phyloP scores from a whole-genome alignment of 2,329 filamentous ascomycete species.

The Neofusicoccum sp. region DNA sequence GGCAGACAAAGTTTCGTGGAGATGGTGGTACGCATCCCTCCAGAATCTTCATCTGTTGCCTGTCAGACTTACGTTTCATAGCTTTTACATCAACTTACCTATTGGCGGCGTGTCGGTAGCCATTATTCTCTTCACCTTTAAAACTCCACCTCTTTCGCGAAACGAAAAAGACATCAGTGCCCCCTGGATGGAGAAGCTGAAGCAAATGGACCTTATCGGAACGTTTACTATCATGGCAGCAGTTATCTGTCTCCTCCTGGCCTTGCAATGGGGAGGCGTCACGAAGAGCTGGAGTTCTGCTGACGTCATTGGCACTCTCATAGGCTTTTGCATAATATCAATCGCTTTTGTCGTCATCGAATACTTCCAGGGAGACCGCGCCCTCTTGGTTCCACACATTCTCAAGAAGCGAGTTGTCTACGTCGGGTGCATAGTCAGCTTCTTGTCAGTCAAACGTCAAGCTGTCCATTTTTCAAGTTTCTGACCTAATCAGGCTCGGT shows the following conservation, averaged over 20 bases:
- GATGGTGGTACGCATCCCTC: constrained; percentile 30
- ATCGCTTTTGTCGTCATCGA: constrained; percentile 29
- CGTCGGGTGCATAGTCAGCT: constrained; percentile 23
- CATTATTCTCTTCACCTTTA: constrained; percentile 45
- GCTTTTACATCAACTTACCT: constrained; percentile 49
- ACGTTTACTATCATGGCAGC: constrained; percentile 36
- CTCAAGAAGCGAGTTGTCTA: background rate
- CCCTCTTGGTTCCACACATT: background rate
- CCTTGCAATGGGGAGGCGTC: constrained; percentile 41
- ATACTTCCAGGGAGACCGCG: constrained; percentile 16
- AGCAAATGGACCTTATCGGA: constrained; percentile 32
- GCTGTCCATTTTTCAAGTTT: background rate
- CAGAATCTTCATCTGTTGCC: background rate
- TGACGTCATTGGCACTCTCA: background rate
- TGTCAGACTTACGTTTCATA: constrained; percentile 31
- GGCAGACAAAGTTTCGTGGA: constrained; percentile 36
- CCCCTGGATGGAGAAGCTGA: constrained; percentile 26
- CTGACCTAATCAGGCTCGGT: background rate
- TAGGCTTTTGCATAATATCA: background rate
- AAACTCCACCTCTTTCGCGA: constrained; percentile 37
- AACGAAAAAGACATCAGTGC: constrained; percentile 12
- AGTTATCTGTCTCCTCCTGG: constrained; percentile 37
- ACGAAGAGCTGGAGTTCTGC: background rate
- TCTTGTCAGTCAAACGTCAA: constrained; percentile 21
- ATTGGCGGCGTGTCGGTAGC: constrained; percentile 45